Evolutionary conservation across 805 yeast genomes (phyloP), one percentile per base, ranked within the genome.

Genomic region (Jamesozyma lodderae): DNA sequence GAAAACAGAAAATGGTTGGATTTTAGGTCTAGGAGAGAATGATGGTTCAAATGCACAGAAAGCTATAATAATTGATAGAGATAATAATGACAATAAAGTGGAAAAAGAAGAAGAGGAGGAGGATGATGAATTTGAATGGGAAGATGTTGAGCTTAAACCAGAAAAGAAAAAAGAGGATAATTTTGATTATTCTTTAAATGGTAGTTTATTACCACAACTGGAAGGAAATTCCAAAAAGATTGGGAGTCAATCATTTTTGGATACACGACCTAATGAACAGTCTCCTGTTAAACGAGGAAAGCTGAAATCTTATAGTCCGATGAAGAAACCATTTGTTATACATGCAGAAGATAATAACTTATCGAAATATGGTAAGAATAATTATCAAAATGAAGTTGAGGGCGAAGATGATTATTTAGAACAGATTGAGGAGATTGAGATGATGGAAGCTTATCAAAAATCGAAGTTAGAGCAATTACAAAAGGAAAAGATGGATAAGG

Each of bases 1-100:
- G 16, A 74, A 80, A 46, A 82, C 80, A 28, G 84, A 80, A 9
- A 80, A 77, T 46, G 96, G 96, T 0, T 88, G 92, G 84, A 75
- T 87, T 0, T 59, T 88, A 32, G 75, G 90, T 0, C 62, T 88
- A 26, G 67, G 64, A 24, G 64, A 65, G 13, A 59, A 62, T 4
- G 66, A 66, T 35, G 73, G 72, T 1, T 60, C 65, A 3, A 60
- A 60, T 10, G 48, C 47, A 0, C 52, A 58, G 0, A 68, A 70
- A 32, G 79, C 86, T 0, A 72, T 79, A 34, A 59, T 63, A 3
- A 36, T 79, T 13, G 81, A 72, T 42, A 72, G 66, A 14, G 42
- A 41, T 14, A 42, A 46, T 36, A 15, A 36, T 16, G 37, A 35
- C 18, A 29, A 43, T 32, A 25, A 20, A 7, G 16, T 21, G 3